These are phyloP conservation scores for Boletales sp. DNA, from an alignment of 768 basidiomycete species.

Conservation along the genomic window DNA sequence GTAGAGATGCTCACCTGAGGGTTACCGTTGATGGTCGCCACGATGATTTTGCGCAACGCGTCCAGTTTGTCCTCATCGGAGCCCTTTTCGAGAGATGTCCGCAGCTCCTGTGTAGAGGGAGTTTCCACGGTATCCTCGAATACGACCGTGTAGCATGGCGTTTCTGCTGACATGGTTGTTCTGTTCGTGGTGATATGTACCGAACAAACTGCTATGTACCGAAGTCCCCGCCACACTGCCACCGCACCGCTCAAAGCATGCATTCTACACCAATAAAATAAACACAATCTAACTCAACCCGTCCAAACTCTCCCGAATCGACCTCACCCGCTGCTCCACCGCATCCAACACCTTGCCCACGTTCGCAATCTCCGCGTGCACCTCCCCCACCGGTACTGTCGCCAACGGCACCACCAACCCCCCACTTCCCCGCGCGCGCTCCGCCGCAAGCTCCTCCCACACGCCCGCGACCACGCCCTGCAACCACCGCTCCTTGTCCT, in stretches of 20 bases:
- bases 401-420: conserved; percentile 12
- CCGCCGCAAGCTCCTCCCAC: conserved; percentile 63
- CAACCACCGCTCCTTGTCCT: conserved; percentile 73
- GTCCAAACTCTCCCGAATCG: conserved; percentile 43
- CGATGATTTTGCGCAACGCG: conserved; percentile 90
- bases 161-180: conserved; percentile 43
- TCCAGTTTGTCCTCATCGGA: conserved; percentile 96
- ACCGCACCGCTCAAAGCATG: no score
- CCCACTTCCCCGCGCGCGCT: conserved; percentile 30
- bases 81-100: conserved; percentile 86
- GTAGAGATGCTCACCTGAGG: conserved; percentile 59
- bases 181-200: conserved; percentile 1
- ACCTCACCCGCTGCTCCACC: conserved; percentile 53
- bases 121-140: conserved; percentile 70
- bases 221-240: no score
- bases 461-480: conserved; percentile 68
- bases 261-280: no score
- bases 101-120: conserved; percentile 78
- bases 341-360: conserved; percentile 50
- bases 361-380: conserved; percentile 46
- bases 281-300: conserved; percentile 24
- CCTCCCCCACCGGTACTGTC: conserved; percentile 25
- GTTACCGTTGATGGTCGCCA: conserved; percentile 93
- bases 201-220: no score
- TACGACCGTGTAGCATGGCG: conserved; percentile 75